Evolutionary conservation across 116 monocot genomes (phyloP).

Genomic region (Trichopus zeylanicus): DNA sequence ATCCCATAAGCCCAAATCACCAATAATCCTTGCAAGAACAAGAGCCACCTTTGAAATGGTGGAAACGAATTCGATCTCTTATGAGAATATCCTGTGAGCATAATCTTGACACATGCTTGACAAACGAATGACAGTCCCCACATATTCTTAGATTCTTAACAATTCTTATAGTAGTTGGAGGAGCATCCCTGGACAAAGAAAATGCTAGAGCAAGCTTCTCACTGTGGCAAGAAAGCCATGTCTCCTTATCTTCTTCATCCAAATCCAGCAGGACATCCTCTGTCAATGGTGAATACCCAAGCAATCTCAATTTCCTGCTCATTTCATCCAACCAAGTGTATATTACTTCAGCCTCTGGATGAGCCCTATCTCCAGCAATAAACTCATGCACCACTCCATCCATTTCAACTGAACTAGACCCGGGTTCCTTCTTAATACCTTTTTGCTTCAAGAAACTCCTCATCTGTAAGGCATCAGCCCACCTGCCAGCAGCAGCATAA

Average conservation of each 20-base stretch:
- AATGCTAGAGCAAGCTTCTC: constrained; percentile 20
- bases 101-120: constrained; percentile 11
- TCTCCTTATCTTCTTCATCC: constrained; percentile 10
- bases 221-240: constrained; percentile 14
- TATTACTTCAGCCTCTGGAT: constrained; percentile 2
- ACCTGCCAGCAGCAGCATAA: constrained; percentile 56
- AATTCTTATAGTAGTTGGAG: constrained; percentile 5
- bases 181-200: constrained; percentile 1
- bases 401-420: constrained; percentile 62
- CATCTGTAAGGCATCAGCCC: constrained; percentile 47
- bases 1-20: constrained; percentile 4
- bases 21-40: constrained; percentile 21
- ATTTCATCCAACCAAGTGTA: constrained; percentile 14
- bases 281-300: constrained; percentile 10
- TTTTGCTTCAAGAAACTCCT: constrained; percentile 33
- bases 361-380: constrained; percentile 18
- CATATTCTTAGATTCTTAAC: constrained; percentile 16
- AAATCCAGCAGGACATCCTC: constrained; percentile 11
- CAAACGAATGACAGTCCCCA: constrained; percentile 14
- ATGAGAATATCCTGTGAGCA: constrained; percentile 9
- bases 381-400: constrained; percentile 33
- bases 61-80: constrained; percentile 14
- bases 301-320: background rate
- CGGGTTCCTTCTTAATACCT: constrained; percentile 46
- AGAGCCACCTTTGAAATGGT: constrained; percentile 18